Percentiles rank a stretch among this genome's conserved stretches.
phyloP scores from a whole-genome alignment of 202 grass and related monocot species.

The Hordeum pubiflorum region DNA sequence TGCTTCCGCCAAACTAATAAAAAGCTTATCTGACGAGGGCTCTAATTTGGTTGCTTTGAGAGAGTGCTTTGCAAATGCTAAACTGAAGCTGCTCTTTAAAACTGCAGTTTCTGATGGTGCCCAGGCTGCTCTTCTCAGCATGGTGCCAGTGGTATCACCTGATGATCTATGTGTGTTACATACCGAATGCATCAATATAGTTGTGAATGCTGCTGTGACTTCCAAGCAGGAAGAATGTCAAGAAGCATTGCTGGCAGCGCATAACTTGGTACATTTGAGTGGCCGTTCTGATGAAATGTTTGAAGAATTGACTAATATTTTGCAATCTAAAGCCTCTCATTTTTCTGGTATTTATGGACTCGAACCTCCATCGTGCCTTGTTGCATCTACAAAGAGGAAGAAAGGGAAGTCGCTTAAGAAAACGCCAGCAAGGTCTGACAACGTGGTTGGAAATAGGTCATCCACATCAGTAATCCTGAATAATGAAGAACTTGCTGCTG shows the following conservation, averaged over 20 bases:
- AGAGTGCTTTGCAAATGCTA: slow-evolving; percentile 54
- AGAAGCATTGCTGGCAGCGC: slow-evolving; percentile 39
- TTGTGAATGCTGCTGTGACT: slow-evolving; percentile 40
- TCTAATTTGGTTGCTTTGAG: slow-evolving; percentile 46
- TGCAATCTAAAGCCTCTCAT: slow-evolving; percentile 49
- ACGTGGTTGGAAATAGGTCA: slow-evolving; percentile 32
- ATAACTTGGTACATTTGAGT: slow-evolving; percentile 57
- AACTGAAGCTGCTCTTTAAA: slow-evolving; percentile 56
- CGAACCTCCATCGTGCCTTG: slow-evolving; percentile 24
- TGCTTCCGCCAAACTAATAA: slow-evolving; percentile 63
- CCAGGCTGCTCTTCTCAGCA: slow-evolving; percentile 57
- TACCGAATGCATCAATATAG: slow-evolving; percentile 61
- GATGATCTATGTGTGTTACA: slow-evolving; percentile 45
- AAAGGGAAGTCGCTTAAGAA: slow-evolving; percentile 51
- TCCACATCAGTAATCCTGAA: slow-evolving; percentile 27
- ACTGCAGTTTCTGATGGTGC: slow-evolving; percentile 58
- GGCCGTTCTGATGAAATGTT: slow-evolving; percentile 67
- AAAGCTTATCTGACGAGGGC: slow-evolving; percentile 46
- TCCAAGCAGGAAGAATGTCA: slow-evolving; percentile 56
- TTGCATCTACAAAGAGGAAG: slow-evolving; percentile 52
- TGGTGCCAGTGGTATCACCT: slow-evolving; percentile 48
- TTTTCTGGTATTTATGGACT: slow-evolving; percentile 47
- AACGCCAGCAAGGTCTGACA: slow-evolving; percentile 20
- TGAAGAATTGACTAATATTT: slow-evolving; percentile 56
- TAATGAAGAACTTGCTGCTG: slow-evolving; percentile 48